Evolutionary conservation across 192 early-diverging fungal genomes (phyloP).

Genomic region (Gigaspora rosea): DNA sequence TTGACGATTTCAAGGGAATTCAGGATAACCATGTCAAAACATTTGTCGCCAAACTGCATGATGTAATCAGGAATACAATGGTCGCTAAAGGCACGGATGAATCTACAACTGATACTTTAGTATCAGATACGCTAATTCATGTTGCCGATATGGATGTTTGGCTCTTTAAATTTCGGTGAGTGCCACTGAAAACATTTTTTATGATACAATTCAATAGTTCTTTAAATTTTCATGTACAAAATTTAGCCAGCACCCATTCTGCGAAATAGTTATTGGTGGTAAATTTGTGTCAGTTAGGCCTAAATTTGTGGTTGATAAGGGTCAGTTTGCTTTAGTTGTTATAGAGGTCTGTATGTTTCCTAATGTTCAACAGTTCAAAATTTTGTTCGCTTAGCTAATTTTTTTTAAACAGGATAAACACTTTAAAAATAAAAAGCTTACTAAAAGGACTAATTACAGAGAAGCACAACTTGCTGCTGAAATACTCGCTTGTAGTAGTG

Average conservation of each 20-base stretch:
- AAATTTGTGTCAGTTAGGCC: neutral
- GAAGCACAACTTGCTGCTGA: slow-evolving; percentile 8
- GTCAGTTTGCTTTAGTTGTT: neutral
- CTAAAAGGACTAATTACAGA: neutral
- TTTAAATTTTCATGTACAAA: slow-evolving; percentile 15
- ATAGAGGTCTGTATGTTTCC: slow-evolving; percentile 13
- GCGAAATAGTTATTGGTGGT: neutral
- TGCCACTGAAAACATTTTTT: slow-evolving; percentile 1
- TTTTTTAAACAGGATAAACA: slow-evolving; percentile 21
- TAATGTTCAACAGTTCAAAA: no score
- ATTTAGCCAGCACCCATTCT: neutral
- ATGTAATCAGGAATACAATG: slow-evolving; percentile 1
- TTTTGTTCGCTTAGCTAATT: neutral
- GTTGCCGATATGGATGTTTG: slow-evolving; percentile 14
- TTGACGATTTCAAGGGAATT: slow-evolving; percentile 10
- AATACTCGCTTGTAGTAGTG: neutral
- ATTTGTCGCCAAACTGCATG: slow-evolving; percentile 22
- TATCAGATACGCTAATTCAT: slow-evolving; percentile 14
- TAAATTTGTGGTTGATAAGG: neutral
- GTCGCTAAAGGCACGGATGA: neutral
- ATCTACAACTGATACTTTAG: slow-evolving; percentile 18
- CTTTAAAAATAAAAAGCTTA: neutral
- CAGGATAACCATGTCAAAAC: slow-evolving; percentile 13
- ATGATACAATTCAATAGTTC: slow-evolving; percentile 3
- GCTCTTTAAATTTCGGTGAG: slow-evolving; percentile 24